Base-by-base conservation (phyloP, 306 rosid genomes). In the Urtica urens region DNA sequence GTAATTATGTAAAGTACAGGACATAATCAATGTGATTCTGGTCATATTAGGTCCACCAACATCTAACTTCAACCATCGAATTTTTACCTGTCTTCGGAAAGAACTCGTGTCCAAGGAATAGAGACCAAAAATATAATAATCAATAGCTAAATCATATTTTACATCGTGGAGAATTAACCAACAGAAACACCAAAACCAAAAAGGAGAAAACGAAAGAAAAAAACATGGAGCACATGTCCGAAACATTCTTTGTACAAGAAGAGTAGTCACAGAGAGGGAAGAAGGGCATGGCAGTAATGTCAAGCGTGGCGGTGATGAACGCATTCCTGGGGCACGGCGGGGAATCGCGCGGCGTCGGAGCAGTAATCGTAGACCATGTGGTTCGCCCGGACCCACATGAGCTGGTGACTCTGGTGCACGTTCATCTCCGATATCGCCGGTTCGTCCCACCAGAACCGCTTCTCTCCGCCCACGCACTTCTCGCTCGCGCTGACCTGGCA, bases 321-420 rank as follows among this genome's bases (percentile, higher is more conserved):
- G 66, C 99, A 90, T 70, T 90, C 99, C 0, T 59, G 54, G 0
- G 99, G 99, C 2, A 55, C 52, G 1, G 58, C 69, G 0, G 94
- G 76, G 45, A 90, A 90, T 67, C 99, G 66, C 26, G 96, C 59
- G 4, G 68, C 42, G 47, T 92, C 96, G 3, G 75, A 23, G 52
- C 99, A 92, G 41, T 92, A 92, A 63, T 92, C 99, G 42, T 92
- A 92, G 1, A 82, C 76, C 94, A 92, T 76, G 54, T 92, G 87
- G 48, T 85, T 77, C 14, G 94, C 95, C 44, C 71, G 66, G 25
- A 92, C 99, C 96, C 99, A 92, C 30, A 69, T 27, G 5, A 92
- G 84, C 73, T 85, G 99, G 58, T 92, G 96, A 65, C 76, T 92
- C 64, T 92, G 99, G 55, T 92, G 99, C 33, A 85, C 8, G 27